Percentiles rank a stretch among this genome's conserved stretches.
phyloP scores from a whole-genome alignment of 2,329 filamentous ascomycete species.

The Phialemoniopsis sp. region DNA sequence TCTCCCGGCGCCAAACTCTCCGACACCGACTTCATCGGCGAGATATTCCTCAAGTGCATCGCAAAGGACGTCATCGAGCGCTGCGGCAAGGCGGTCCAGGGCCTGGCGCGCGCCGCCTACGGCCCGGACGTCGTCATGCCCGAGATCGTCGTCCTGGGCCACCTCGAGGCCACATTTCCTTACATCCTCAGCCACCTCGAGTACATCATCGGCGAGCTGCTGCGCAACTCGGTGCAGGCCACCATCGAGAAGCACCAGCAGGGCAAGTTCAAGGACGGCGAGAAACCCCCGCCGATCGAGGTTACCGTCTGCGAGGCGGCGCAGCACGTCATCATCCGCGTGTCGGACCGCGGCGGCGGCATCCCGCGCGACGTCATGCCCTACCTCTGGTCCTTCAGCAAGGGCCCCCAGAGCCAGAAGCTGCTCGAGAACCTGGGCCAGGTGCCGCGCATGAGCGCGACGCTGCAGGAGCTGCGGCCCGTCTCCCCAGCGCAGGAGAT shows the following conservation, averaged over 20 bases:
- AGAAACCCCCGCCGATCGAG: constrained; percentile 76
- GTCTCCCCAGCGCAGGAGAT: constrained; percentile 17
- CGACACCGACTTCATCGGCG: constrained; percentile 82
- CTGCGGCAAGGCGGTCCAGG: constrained; percentile 72
- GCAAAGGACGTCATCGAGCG: constrained; percentile 84
- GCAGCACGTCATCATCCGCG: constrained; percentile 92
- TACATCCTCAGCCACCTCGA: constrained; percentile 96
- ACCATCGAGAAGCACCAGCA: constrained; percentile 70
- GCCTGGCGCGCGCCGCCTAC: constrained; percentile 72
- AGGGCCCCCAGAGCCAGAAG: constrained; percentile 74
- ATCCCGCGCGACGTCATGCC: constrained; percentile 81
- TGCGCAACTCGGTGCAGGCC: constrained; percentile 92
- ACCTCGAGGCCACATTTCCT: constrained; percentile 86
- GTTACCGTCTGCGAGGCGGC: constrained; percentile 91
- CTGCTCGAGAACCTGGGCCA: constrained; percentile 80
- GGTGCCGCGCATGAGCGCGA: constrained; percentile 89
- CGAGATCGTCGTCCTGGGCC: constrained; percentile 77
- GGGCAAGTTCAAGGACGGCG: constrained; percentile 15
- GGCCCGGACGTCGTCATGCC: constrained; percentile 69
- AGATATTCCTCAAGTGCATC: constrained; percentile 91
- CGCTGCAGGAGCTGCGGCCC: constrained; percentile 75
- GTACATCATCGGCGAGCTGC: constrained; percentile 92
- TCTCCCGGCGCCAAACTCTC: constrained; percentile 73
- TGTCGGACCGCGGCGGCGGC: constrained; percentile 93
- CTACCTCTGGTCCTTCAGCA: constrained; percentile 94